Evolutionary conservation across 768 basidiomycete genomes (phyloP).

Genomic region (Suillus subaureus): DNA sequence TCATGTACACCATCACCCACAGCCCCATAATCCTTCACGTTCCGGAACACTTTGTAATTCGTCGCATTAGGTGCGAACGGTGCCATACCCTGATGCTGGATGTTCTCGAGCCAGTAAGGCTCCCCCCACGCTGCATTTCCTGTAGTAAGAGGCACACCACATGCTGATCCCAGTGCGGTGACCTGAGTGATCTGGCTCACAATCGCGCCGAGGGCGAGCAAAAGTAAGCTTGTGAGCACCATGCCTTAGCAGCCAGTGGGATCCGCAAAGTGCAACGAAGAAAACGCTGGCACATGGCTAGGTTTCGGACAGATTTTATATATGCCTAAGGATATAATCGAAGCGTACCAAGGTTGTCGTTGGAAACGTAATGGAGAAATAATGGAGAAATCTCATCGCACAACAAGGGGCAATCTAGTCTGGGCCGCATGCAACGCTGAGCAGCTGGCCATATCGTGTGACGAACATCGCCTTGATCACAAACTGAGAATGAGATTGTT

Average conservation of each 20-base stretch:
- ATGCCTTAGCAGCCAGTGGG: background rate
- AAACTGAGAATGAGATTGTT: background rate
- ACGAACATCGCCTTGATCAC: background rate
- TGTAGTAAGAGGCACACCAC: constrained; percentile 20
- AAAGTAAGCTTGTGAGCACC: background rate
- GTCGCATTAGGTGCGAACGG: constrained; percentile 57
- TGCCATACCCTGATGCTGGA: constrained; percentile 66
- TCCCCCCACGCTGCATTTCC: constrained; percentile 53
- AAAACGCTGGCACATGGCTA: background rate
- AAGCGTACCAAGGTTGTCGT: background rate
- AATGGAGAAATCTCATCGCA: background rate
- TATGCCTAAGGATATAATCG: background rate
- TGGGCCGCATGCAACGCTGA: background rate
- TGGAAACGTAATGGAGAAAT: background rate
- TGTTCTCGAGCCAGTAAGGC: constrained; percentile 68
- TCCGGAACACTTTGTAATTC: constrained; percentile 68
- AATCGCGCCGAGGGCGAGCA: background rate
- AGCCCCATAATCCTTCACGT: constrained; percentile 63
- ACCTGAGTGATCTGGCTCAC: background rate
- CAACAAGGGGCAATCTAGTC: background rate
- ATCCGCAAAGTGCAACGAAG: background rate
- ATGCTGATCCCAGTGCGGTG: constrained; percentile 36
- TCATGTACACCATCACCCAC: constrained; percentile 63
- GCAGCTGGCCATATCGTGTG: background rate
- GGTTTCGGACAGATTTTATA: background rate